Evolutionary conservation across 2,329 filamentous ascomycete genomes (phyloP).

Genomic region (Colletotrichum navitas): DNA sequence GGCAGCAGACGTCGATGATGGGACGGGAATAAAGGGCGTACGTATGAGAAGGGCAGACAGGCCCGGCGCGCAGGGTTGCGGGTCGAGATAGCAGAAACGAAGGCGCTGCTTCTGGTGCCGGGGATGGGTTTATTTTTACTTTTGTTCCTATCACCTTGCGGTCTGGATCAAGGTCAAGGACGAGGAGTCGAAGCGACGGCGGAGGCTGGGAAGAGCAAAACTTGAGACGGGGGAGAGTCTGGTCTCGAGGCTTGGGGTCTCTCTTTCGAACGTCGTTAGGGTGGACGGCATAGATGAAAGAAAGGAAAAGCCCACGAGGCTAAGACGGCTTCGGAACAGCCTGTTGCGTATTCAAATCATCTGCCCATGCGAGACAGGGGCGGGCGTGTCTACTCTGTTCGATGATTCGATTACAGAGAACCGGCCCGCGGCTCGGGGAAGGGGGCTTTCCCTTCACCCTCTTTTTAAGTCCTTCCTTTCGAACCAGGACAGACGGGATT

Average conservation of each 20-base stretch:
- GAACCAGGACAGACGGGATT: neutral
- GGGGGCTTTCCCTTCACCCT: neutral
- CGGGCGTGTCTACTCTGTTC: no score
- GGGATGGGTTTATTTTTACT: neutral
- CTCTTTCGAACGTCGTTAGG: neutral
- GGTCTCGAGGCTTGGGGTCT: neutral
- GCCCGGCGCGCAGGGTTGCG: conserved; percentile 12
- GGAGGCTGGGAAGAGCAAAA: neutral
- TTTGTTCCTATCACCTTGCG: neutral
- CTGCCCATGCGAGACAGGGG: neutral
- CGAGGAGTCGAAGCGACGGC: conserved; percentile 4
- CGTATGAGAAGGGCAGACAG: neutral
- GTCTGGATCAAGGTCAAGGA: neutral
- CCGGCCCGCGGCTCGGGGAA: neutral
- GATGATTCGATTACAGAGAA: neutral
- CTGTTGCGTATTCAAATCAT: neutral
- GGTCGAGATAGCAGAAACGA: neutral
- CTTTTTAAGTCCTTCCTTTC: neutral
- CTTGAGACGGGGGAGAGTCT: conserved; percentile 1
- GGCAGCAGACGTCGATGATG: neutral
- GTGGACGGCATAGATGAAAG: neutral
- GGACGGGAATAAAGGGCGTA: neutral
- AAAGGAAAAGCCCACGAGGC: conserved; percentile 8
- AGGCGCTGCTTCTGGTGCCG: conserved; percentile 3
- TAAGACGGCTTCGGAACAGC: conserved; percentile 5